Conservation (phyloP, 805 yeast species). For the Allodekkera sacchari region DNA sequence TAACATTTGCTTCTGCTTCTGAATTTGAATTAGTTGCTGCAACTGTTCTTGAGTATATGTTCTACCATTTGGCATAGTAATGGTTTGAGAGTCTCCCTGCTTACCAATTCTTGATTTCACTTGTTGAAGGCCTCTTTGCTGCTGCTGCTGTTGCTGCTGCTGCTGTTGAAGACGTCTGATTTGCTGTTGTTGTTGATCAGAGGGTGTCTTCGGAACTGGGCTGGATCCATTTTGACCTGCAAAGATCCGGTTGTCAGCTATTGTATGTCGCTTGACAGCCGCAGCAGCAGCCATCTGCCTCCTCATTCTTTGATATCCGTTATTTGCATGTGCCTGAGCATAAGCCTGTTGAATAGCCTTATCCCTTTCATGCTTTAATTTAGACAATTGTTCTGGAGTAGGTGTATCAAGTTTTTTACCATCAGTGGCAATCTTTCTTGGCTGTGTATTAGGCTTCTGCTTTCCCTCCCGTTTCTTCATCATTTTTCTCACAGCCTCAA, state of each 20-base stretch:
- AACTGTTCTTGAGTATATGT: conserved; percentile 27
- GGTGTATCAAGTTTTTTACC: conserved; percentile 39
- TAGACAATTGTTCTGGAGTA: conserved; percentile 78
- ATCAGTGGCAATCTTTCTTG: conserved; percentile 22
- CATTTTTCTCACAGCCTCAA: conserved; percentile 86
- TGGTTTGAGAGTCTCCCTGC: too few relatives aligned
- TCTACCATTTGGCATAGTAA: conserved; percentile 46
- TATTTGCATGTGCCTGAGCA: conserved; percentile 19
- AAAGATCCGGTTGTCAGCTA: background rate
- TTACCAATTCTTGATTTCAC: too few relatives aligned
- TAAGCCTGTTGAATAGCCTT: conserved; percentile 73
- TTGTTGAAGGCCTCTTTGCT: conserved; percentile 21
- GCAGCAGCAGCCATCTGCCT: conserved; percentile 11
- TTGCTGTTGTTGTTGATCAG: conserved; percentile 6
- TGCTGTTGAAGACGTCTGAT: conserved; percentile 1
- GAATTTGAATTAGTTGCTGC: conserved; percentile 32
- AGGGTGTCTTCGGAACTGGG: conserved; percentile 3
- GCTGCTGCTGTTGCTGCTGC: background rate
- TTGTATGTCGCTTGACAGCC: background rate
- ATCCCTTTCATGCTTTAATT: conserved; percentile 78
- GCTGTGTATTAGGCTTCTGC: conserved; percentile 45
- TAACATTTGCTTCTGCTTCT: conserved; percentile 26
- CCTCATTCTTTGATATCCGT: conserved; percentile 13
- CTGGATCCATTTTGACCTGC: background rate
- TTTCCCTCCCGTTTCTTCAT: conserved; percentile 83